Evolutionary conservation across 805 yeast genomes (phyloP), one percentile per base, ranked within the genome.

Genomic region (Metschnikowia shivogae): DNA sequence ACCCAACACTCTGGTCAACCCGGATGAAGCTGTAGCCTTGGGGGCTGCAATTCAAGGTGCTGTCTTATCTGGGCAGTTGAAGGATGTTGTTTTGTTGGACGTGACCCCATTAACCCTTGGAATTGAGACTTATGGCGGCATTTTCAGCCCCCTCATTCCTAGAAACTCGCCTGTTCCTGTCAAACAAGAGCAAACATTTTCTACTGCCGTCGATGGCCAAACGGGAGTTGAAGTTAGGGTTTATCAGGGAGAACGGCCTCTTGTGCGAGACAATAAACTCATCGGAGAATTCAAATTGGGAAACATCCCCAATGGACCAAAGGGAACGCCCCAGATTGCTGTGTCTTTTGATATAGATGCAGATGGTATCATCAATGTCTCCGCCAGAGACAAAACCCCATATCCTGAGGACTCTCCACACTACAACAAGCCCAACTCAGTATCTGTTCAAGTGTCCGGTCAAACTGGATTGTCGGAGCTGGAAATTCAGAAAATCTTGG

Each of bases 161-260:
- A 73, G 93, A 61, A 86, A 86, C 64, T 76, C 89, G 10, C 81
- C 88, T 0, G 84, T 86, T 7, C 95, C 95, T 9, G 80, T 82
- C 24, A 84, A 81, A 60, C 82, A 79, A 58, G 83, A 86, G 19
- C 89, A 83, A 60, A 68, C 79, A 5, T 86, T 83, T 63, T 83
- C 89, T 12, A 86, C 95, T 3, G 90, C 89, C 36, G 89, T 86
- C 17, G 93, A 86, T 66, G 85, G 86, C 44, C 95, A 86, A 62
- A 86, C 89, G 1, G 89, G 89, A 30, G 93, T 86, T 29, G 87
- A 84, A 51, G 80, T 86, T 44, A 80, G 84, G 60, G 88, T 85
- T 1, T 86, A 70, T 58, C 93, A 86, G 68, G 95, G 95, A 54
- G 95, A 86, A 64, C 73, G 93, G 61, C 78, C 88, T 0, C 69